Evolutionary conservation across 352 stramenopile species (phyloP), one percentile per base, ranked within the genome.

Genomic region (Globisporangium solare): DNA sequence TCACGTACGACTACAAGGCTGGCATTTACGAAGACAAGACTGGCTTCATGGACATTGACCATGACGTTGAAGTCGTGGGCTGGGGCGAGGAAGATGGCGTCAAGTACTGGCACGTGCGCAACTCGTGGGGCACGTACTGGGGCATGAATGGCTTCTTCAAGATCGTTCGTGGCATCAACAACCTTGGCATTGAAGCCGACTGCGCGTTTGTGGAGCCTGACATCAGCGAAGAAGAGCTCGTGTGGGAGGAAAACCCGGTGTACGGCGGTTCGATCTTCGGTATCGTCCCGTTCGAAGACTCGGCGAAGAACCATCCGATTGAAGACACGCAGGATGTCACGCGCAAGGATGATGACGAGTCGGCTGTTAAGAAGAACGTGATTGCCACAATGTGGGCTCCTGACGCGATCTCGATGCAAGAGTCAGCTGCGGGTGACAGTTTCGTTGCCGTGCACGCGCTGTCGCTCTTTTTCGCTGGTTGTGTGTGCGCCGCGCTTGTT

Each of bases 61-160:
- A 94, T 69, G 84, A 92, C 54, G 76, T 91, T 20, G 82, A 91
- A 54, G 48, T 92, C 22, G 79, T 94, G 24, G 96, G 95, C 15
- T 99, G 95, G 95, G 96, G 96, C 54, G 82, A 89, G 48, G 79
- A 89, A 40, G 73, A 96, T 54, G 76, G 89, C 60, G 67, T 93
- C 60, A 95, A 97, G 74, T 99, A 98, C 75, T 99, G 96, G 96
- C 94, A 98, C 72, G 78, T 98, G 35, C 92, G 96, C 56, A 98
- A 99, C 86, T 89, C 89, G 63, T 83, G 97, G 93, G 96, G 96
- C 40, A 92, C 74, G 13, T 92, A 90, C 63, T 98, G 94, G 95
- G 96, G 96, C 31, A 96, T 98, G 83, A 96, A 98, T 56, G 97
- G 96, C 37, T 99, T 96, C 65, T 97, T 98, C 73, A 90, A 96